phyloP scores from a whole-genome alignment of 495 filamentous ascomycete species.

The Neurospora intermedia region DNA sequence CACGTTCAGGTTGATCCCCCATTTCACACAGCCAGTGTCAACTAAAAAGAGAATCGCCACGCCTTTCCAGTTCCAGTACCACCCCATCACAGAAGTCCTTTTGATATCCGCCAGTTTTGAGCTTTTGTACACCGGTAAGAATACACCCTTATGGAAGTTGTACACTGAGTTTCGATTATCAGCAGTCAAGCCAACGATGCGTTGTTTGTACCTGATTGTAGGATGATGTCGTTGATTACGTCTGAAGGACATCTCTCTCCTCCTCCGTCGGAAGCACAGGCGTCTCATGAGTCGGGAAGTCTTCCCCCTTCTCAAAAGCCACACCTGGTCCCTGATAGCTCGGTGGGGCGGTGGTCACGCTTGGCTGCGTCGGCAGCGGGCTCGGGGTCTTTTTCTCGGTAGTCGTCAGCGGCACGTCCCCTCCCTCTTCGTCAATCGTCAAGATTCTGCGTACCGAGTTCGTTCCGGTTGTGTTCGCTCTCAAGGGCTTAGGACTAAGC shows the following conservation, averaged over 20 bases:
- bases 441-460: conserved; percentile 23
- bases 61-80: not conserved
- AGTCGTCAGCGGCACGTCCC: conserved; percentile 7
- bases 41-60: not conserved
- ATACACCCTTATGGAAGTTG: not conserved
- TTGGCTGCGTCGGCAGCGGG: conserved; percentile 1
- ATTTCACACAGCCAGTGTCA: not conserved
- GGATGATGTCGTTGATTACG: conserved; percentile 6
- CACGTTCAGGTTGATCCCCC: not conserved
- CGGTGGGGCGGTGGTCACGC: conserved; percentile 20
- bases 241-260: conserved; percentile 31
- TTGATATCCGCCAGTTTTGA: not conserved
- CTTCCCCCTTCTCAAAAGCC: conserved; percentile 38
- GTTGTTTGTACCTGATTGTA: not conserved
- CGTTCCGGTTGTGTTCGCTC: conserved; percentile 18
- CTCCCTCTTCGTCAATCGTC: conserved; percentile 8
- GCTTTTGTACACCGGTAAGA: not conserved
- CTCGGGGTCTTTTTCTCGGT: not conserved
- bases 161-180: not conserved
- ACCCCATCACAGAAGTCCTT: not conserved
- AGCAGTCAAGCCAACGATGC: not conserved
- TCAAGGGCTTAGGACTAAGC: conserved; percentile 31
- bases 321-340: conserved; percentile 36
- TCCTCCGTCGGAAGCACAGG: conserved; percentile 30
- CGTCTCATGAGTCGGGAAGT: conserved; percentile 20